Evolutionary conservation across 257 asterid genomes (phyloP).

Genomic region (Perilla frutescens): DNA sequence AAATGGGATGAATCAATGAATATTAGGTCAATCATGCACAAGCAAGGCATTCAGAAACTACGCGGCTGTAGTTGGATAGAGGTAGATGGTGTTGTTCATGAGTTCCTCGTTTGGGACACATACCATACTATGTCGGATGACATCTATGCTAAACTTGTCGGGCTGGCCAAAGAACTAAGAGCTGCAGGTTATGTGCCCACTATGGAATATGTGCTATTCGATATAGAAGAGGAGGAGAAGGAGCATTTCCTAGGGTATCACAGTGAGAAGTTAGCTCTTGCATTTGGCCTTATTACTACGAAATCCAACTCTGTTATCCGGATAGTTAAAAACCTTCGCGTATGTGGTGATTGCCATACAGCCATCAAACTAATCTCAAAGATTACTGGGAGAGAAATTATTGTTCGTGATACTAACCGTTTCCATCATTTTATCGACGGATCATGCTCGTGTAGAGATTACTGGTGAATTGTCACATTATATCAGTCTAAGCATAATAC

Average conservation of each 20-base stretch:
- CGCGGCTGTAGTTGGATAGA: conserved; percentile 32
- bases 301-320: no score
- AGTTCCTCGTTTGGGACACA: conserved; percentile 32
- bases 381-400: no score
- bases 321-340: no score
- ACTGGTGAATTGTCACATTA: not conserved
- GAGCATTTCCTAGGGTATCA: conserved; percentile 29
- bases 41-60: conserved; percentile 28
- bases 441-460: no score
- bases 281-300: no score
- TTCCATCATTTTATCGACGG: no score
- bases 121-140: conserved; percentile 20
- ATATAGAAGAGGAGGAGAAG: conserved; percentile 33
- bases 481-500: no score
- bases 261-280: conserved; percentile 21
- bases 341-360: no score
- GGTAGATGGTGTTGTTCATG: conserved; percentile 28
- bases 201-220: conserved; percentile 24
- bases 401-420: no score
- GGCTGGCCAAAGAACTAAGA: conserved; percentile 6
- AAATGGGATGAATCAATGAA: conserved; percentile 28
- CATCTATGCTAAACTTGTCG: conserved; percentile 18
- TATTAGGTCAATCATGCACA: conserved; percentile 21
- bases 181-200: not conserved
- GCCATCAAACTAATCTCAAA: no score